phyloP scores from a whole-genome alignment of 2,329 filamentous ascomycete species.

The Chaetoscypha palmicola region DNA sequence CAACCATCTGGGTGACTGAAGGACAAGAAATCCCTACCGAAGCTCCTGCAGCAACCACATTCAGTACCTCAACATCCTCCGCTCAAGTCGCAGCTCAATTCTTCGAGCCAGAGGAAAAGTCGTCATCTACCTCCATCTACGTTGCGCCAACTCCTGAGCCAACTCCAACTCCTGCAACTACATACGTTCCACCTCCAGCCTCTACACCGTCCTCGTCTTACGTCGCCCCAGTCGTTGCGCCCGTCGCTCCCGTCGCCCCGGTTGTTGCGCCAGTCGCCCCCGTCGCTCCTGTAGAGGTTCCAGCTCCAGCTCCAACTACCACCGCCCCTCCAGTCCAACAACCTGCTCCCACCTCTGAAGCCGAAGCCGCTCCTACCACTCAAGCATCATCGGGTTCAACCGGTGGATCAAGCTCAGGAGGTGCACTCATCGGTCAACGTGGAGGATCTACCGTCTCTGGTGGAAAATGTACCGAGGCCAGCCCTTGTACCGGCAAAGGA shows the following conservation, averaged over 20 bases:
- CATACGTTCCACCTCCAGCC: not conserved
- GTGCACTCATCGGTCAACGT: conserved; percentile 9
- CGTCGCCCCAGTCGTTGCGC: conserved; percentile 11
- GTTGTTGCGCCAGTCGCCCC: not conserved
- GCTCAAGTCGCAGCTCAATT: conserved; percentile 16
- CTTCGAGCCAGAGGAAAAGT: conserved; percentile 19
- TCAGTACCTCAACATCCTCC: conserved; percentile 10
- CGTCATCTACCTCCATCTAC: conserved; percentile 25
- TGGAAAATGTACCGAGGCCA: conserved; percentile 30
- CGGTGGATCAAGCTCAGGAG: too few relatives aligned
- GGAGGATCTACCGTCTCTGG: conserved; percentile 17
- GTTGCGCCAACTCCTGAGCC: conserved; percentile 18
- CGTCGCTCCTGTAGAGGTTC: conserved; percentile 5
- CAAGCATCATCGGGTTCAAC: conserved; percentile 17
- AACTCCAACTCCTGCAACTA: conserved; percentile 14
- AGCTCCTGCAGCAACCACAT: not conserved
- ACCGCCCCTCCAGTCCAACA: conserved; percentile 10
- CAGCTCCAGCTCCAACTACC: conserved; percentile 19
- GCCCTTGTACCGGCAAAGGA: conserved; percentile 51
- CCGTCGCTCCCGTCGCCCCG: not conserved
- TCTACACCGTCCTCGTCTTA: conserved; percentile 10
- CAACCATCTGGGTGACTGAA: conserved; percentile 36
- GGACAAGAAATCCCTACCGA: conserved; percentile 14
- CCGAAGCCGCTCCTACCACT: conserved; percentile 17
- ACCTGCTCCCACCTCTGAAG: conserved; percentile 18